These are phyloP conservation scores for Fonsecaea multimorphosa DNA, from an alignment of 2,329 filamentous ascomycete genomes.

Conservation along the genomic window DNA sequence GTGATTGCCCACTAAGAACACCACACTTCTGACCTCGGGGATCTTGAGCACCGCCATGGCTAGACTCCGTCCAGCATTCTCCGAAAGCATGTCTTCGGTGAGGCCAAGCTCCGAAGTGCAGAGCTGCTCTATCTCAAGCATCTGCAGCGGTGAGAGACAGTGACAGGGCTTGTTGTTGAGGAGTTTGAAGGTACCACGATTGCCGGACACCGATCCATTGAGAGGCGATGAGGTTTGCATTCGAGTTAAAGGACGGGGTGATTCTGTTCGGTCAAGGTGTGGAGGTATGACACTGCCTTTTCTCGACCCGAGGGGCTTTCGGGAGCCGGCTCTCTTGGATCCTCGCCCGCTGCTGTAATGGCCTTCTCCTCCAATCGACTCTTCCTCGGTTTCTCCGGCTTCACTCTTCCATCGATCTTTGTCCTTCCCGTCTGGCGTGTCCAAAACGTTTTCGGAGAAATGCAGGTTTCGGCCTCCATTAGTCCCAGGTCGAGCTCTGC, in stretches of 20 bases:
- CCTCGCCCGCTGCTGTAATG: constrained; percentile 55
- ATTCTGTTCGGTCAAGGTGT: constrained; percentile 44
- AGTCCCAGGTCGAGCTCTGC: constrained; percentile 68
- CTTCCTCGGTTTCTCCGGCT: constrained; percentile 65
- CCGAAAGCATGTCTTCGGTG: constrained; percentile 86
- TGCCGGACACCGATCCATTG: constrained; percentile 43
- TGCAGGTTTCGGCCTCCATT: constrained; percentile 88
- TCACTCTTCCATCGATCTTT: constrained; percentile 71
- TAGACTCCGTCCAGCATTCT: constrained; percentile 87
- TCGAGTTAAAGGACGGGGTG: constrained; percentile 35
- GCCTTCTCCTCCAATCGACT: constrained; percentile 46
- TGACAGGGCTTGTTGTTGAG: constrained; percentile 63
- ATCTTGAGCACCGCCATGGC: constrained; percentile 80
- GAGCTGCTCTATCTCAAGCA: constrained; percentile 90
- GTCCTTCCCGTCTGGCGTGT: constrained; percentile 55
- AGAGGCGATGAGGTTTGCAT: constrained; percentile 51
- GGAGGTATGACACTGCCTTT: constrained; percentile 52
- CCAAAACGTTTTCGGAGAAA: constrained; percentile 88
- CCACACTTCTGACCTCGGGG: constrained; percentile 49
- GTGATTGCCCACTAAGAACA: constrained; percentile 95
- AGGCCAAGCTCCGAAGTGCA: constrained; percentile 86
- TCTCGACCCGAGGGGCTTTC: constrained; percentile 47
- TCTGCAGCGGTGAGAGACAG: constrained; percentile 73
- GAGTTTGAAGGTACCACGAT: constrained; percentile 55
- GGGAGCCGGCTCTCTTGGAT: constrained; percentile 51